phyloP scores from a whole-genome alignment of 805 yeast genomes.

The Metschnikowia hibisci region DNA sequence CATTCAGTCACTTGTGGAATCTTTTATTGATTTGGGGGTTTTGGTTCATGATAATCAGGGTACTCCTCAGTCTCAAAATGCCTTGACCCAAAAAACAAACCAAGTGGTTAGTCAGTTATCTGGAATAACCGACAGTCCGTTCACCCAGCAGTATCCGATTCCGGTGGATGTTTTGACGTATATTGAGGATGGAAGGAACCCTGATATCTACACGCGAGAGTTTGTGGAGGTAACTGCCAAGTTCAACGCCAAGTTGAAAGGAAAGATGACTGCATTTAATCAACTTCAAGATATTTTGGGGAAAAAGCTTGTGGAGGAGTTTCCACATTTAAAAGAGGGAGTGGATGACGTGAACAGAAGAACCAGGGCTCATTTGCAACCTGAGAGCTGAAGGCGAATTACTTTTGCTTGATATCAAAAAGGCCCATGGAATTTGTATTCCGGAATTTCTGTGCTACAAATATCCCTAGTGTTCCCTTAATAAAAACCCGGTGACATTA shows the following conservation, averaged over 20 bases:
- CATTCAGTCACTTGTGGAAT: conserved; percentile 48
- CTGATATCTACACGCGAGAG: conserved; percentile 95
- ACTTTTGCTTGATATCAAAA: no score
- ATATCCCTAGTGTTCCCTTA: no score
- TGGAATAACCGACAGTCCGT: conserved; percentile 30
- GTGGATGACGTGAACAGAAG: conserved; percentile 51
- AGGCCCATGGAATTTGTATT: no score
- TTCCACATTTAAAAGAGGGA: conserved; percentile 63
- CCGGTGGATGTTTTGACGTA: conserved; percentile 87
- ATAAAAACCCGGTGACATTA: no score
- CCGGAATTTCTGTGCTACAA: no score
- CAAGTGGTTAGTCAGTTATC: conserved; percentile 37
- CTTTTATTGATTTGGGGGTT: conserved; percentile 84
- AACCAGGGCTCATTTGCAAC: background rate
- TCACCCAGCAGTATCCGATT: conserved; percentile 41
- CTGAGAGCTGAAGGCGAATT: no score
- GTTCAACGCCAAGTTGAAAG: conserved; percentile 82
- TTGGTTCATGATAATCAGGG: conserved; percentile 93
- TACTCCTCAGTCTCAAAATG: conserved; percentile 68
- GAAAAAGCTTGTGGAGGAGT: conserved; percentile 65
- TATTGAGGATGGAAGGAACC: conserved; percentile 94
- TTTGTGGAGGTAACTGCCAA: conserved; percentile 91
- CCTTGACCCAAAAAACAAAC: conserved; percentile 39
- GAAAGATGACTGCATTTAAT: conserved; percentile 69
- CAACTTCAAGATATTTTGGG: conserved; percentile 65